Percentiles rank a stretch among this genome's conserved stretches.
Conservation (phyloP, 805 yeast species). For the Spencermartinsiella europaea region DNA sequence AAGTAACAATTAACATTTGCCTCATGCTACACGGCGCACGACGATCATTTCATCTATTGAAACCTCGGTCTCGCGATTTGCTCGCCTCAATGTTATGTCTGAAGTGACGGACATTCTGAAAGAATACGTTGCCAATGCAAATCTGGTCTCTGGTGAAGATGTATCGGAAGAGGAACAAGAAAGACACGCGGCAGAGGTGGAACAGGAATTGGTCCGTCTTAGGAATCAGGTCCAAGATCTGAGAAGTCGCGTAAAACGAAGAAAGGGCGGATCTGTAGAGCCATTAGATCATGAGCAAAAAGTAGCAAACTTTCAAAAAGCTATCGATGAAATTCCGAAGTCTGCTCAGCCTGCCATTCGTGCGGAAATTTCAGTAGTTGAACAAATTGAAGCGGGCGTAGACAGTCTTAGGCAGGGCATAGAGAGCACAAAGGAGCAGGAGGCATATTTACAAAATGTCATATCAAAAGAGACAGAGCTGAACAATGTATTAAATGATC, state of each 20-base stretch:
- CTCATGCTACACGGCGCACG: no score
- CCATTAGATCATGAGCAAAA: background rate
- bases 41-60: no score
- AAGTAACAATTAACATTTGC: no score
- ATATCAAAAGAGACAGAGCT: background rate
- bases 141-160: background rate
- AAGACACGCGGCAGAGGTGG: background rate
- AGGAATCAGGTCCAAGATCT: background rate
- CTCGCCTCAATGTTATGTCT: no score
- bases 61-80: no score
- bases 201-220: background rate
- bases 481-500: background rate
- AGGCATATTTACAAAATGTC: background rate
- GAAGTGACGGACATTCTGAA: background rate
- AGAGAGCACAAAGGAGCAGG: background rate
- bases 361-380: background rate
- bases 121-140: background rate
- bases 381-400: background rate
- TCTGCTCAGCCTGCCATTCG: background rate
- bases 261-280: background rate
- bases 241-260: background rate
- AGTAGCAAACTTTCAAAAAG: background rate
- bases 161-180: background rate
- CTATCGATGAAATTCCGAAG: background rate
- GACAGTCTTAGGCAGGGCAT: background rate